Conservation (phyloP, 2,329 filamentous ascomycete genomes). For the Pestalotiopsis sp. region DNA sequence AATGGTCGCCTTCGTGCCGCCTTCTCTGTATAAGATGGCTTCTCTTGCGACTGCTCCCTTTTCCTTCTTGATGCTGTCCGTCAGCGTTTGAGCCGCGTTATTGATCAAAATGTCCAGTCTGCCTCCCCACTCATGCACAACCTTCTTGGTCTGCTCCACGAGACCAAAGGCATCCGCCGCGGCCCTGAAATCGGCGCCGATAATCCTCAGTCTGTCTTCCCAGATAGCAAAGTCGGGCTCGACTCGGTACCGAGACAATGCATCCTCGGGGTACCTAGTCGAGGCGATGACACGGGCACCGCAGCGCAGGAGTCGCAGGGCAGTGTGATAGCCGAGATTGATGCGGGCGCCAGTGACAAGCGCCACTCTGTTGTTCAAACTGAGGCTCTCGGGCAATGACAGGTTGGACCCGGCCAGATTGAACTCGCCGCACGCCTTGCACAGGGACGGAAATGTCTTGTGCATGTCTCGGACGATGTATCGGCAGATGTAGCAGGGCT, state of each 20-base stretch:
- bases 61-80: constrained; percentile 35
- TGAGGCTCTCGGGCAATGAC: constrained; percentile 31
- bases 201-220: constrained; percentile 23
- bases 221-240: constrained; percentile 25
- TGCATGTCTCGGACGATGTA: constrained; percentile 25
- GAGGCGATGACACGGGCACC: constrained; percentile 38
- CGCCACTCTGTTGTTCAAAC: constrained; percentile 28
- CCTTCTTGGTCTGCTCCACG: constrained; percentile 23
- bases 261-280: constrained; percentile 38
- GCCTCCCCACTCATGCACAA: constrained; percentile 19
- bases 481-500: constrained; percentile 37
- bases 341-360: constrained; percentile 38
- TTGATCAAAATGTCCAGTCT: constrained; percentile 38
- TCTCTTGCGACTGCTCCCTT: constrained; percentile 30
- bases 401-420: constrained; percentile 32
- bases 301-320: constrained; percentile 36
- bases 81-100: constrained; percentile 42
- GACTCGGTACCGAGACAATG: constrained; percentile 29
- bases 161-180: constrained; percentile 35
- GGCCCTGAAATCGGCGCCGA: constrained; percentile 37
- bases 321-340: constrained; percentile 37
- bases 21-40: constrained; percentile 13
- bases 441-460: constrained; percentile 28
- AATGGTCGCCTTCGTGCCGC: neutral
- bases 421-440: constrained; percentile 36